Conservation (phyloP, 78 protist species). For the Dictyostelium brefeldianum region DNA sequence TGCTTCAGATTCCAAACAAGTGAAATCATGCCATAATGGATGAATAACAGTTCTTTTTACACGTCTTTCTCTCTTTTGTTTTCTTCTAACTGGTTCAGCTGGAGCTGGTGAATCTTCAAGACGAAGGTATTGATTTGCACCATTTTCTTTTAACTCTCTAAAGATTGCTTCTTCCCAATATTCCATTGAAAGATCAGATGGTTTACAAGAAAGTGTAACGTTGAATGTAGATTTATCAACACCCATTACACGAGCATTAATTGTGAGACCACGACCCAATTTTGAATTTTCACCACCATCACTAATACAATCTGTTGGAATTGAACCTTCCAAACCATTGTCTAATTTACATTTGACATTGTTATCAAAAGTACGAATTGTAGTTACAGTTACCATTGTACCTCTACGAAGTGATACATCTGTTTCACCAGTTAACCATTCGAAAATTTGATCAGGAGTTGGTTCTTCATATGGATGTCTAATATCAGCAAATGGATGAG, state of each 20-base stretch:
- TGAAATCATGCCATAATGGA: conserved; percentile 64
- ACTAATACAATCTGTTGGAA: conserved; percentile 31
- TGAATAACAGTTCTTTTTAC: conserved; percentile 59
- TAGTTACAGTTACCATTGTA: conserved; percentile 43
- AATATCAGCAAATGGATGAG: conserved; percentile 62
- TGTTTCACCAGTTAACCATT: conserved; percentile 74
- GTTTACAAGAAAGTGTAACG: conserved; percentile 54
- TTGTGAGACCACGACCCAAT: conserved; percentile 35
- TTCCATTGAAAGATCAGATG: conserved; percentile 27
- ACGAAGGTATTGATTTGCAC: conserved; percentile 24
- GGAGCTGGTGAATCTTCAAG: conserved; percentile 4
- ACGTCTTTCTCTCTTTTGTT: neutral
- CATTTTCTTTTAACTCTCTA: conserved; percentile 13
- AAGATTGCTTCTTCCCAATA: conserved; percentile 45
- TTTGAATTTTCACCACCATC: conserved; percentile 27
- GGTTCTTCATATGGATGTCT: conserved; percentile 52
- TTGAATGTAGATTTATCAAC: conserved; percentile 47
- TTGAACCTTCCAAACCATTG: conserved; percentile 50
- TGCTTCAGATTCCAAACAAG: conserved; percentile 62
- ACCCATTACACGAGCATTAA: conserved; percentile 30
- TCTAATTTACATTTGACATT: conserved; percentile 52
- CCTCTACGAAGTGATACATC: conserved; percentile 43
- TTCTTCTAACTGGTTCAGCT: neutral
- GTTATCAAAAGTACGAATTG: conserved; percentile 11
- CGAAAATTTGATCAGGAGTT: conserved; percentile 14